Base-by-base conservation (phyloP, 768 basidiomycete genomes). In the Symmetrospora coprosmae region DNA sequence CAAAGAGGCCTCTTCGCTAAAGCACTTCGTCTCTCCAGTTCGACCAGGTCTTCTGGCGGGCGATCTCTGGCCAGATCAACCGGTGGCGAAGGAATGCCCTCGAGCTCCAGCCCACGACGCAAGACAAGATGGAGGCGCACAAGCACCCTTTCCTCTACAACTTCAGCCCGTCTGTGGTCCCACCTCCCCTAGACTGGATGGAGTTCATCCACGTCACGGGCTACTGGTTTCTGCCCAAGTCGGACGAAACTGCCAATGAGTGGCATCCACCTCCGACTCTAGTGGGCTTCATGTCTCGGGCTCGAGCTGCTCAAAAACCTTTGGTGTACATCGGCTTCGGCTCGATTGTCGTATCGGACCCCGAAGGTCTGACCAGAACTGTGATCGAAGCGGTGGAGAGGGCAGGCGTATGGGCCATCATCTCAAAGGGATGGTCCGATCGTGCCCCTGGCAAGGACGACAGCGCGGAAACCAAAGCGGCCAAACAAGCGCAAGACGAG, bases 381-480 rank as follows among this genome's bases (percentile, higher is more conserved):
- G 85, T 99, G 48, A 78, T 92, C 40, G 86, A 94, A 47, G 87
- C 92, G 2, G 83, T 97, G 48, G 71, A 82, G 11, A 79, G 82
- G 61, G 88, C 88, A 65, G 90, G 84, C 2, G 90, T 97, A 4
- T 79, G 81, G 71, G 89, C 88, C 21, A 89, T 99, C 68, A 76
- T 99, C 31, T 96, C 91, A 25, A 97, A 96, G 74, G 92, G 92
- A 28, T 99, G 92, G 92, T 92, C 89, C 13, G 91, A 94, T 72
- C 79, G 94, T 51, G 78, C 91, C 2, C 78, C 83, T 2, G 58
- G 50, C 38, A 71, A 72, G 50, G 64, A 65, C 49, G 67, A 66
- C 23, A 50, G 35, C n/a, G 9, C 28, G 25, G 16, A 39, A 11
- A 39, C 25, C 14, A 38, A 43, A n/a, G 17, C 52, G 17, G 53